Evolutionary conservation across 768 basidiomycete species (phyloP).

Genomic region (Trametes sanguinea): DNA sequence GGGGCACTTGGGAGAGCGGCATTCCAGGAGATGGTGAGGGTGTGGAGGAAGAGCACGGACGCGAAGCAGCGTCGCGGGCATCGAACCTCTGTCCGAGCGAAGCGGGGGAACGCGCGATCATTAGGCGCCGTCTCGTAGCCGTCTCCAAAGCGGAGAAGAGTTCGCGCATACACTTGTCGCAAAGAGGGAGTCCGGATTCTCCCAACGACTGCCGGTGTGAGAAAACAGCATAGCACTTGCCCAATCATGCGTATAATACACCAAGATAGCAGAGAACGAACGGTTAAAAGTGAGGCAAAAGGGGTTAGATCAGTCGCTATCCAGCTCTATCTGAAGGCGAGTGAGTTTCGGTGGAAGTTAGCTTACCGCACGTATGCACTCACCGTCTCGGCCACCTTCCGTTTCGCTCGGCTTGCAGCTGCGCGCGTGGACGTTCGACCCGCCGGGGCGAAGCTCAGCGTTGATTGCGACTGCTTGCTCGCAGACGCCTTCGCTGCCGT

Average conservation of each 20-base stretch:
- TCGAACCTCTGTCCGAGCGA: neutral
- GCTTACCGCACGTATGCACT: conserved; percentile 16
- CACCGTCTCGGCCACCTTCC: conserved; percentile 55
- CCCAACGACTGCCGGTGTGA: too few species aligned
- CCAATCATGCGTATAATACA: too few species aligned
- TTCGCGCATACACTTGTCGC: too few species aligned
- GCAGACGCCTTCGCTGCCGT: conserved; percentile 28
- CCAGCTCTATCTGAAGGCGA: conserved; percentile 23
- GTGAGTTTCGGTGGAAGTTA: neutral
- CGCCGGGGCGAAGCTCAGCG: conserved; percentile 64
- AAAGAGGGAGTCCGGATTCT: too few species aligned
- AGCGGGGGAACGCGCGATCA: conserved; percentile 6
- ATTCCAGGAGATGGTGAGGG: conserved; percentile 7
- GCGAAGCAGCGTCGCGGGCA: neutral
- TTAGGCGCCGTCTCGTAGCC: too few species aligned
- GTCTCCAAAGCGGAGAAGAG: too few species aligned
- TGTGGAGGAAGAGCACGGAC: neutral
- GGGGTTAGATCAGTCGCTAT: conserved; percentile 22
- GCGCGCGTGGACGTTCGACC: conserved; percentile 57
- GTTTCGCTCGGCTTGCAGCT: conserved; percentile 68
- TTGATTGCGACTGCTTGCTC: conserved; percentile 48
- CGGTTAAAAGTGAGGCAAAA: neutral
- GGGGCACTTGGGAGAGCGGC: conserved; percentile 25
- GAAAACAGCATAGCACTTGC: too few species aligned
- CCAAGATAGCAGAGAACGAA: too few species aligned